Base-by-base conservation (phyloP, 129 eudicot genomes). In the Silybum marianum region DNA sequence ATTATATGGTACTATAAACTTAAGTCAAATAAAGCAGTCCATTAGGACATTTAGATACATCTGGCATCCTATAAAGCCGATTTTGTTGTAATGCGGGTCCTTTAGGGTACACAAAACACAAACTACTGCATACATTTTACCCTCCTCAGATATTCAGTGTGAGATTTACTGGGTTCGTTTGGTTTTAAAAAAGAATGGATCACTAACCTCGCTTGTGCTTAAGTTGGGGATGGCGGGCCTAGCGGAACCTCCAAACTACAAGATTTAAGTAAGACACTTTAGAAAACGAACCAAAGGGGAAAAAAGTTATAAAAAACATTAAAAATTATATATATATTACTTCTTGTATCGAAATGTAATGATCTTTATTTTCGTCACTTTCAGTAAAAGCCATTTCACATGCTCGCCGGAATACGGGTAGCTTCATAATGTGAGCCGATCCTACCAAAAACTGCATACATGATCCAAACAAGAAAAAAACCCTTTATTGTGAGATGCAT, bases 381-480 rank as follows among this genome's bases (percentile, higher is more conserved):
- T 79, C 89, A n/a, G 30, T 74, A 80, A 95, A 95, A 21, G 95
- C 94, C 13, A 84, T 82, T 84, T 91, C 99, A 78, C 98, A 93
- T 32, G 95, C 97, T 69, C 78, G 85, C 26, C 40, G 76, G 74
- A 95, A 95, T 60, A 87, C 46, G 3, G 95, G 99, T 42, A 87
- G 92, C 90, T 86, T 95, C 87, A 91, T 71, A 26, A 95, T 83
- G 76, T 95, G 90, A 77, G 88, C 90, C 46, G 99, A 95, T 28
- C 89, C 98, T 19, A 89, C 82, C 93, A 95, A 82, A 87, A 95
- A 95, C 99, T 95, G 92, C 75, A 91, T 25, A 76, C 65, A 79
- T 10, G 16, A 22, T 81, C 46, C 36, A 72, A 72, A 58, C 51
- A 22, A 60, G 68, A 71, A 9, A 80, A 6, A 26, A 6, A 26